Conservation (phyloP, 805 yeast genomes). For the Candida namnaoensis region DNA sequence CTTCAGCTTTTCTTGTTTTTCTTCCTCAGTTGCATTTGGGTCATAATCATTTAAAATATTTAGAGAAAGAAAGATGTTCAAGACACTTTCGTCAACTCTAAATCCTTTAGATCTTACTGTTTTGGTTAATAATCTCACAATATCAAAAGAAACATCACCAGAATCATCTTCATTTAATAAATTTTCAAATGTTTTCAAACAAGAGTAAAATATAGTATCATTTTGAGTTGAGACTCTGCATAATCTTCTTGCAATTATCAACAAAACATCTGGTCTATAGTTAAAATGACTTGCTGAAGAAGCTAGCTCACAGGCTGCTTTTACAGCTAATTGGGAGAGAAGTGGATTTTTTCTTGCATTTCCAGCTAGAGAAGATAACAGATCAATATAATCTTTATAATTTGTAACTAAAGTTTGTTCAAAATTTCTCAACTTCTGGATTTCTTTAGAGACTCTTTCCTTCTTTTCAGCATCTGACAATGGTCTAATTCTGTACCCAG, state of each 20-base stretch:
- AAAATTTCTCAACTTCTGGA: slow-evolving; percentile 65
- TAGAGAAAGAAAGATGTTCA: slow-evolving; percentile 65
- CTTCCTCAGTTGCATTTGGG: slow-evolving; percentile 47
- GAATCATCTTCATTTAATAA: slow-evolving; percentile 71
- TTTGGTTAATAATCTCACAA: slow-evolving; percentile 59
- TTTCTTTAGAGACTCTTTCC: slow-evolving; percentile 79
- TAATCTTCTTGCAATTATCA: slow-evolving; percentile 58
- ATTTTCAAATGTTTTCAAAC: slow-evolving; percentile 60
- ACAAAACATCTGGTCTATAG: slow-evolving; percentile 65
- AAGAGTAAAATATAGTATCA: slow-evolving; percentile 41
- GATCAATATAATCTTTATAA: slow-evolving; percentile 59
- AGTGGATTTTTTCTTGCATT: slow-evolving; percentile 25
- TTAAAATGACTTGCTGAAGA: slow-evolving; percentile 71
- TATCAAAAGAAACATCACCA: slow-evolving; percentile 74
- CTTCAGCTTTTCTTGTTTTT: slow-evolving; percentile 36
- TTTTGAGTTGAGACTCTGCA: slow-evolving; percentile 43
- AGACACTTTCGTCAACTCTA: slow-evolving; percentile 75
- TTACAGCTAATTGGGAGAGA: slow-evolving; percentile 52
- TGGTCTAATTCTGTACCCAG: slow-evolving; percentile 81
- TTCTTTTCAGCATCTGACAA: slow-evolving; percentile 71
- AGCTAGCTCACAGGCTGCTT: slow-evolving; percentile 73
- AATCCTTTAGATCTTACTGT: slow-evolving; percentile 66
- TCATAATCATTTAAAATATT: slow-evolving; percentile 62
- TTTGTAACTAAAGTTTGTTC: slow-evolving; percentile 71
- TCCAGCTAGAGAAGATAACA: slow-evolving; percentile 34